These are phyloP conservation scores for Pseudopithomyces chartarum DNA, from an alignment of 2,329 filamentous ascomycete species.

Conservation along the genomic window DNA sequence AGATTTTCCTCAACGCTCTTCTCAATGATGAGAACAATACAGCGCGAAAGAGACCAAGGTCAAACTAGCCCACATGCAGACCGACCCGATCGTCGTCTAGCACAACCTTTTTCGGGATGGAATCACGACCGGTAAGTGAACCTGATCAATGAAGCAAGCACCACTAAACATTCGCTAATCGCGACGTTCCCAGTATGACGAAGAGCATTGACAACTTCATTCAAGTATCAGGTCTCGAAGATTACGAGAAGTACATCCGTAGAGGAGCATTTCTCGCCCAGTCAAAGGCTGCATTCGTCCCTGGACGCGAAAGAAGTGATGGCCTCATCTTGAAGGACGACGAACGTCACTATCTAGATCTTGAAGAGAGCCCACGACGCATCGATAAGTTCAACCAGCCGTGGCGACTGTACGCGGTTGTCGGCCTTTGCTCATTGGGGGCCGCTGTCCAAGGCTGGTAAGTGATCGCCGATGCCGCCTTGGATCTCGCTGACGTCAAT, in stretches of 20 bases:
- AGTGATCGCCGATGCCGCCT: not conserved
- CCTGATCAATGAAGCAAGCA: too few species aligned
- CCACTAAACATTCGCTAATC: not conserved
- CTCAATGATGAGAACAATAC: not conserved
- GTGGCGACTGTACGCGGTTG: conserved; percentile 23
- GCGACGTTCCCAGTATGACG: conserved; percentile 9
- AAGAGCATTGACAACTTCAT: conserved; percentile 20
- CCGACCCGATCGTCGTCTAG: conserved; percentile 22
- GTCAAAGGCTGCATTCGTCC: conserved; percentile 19
- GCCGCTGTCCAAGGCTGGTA: conserved; percentile 31
- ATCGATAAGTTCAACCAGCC: conserved; percentile 30
- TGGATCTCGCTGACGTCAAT: not conserved
- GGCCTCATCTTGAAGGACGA: conserved; percentile 16
- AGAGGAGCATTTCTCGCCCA: conserved; percentile 27
- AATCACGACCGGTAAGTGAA: conserved; percentile 9
- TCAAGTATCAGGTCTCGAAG: conserved; percentile 16
- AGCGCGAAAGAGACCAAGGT: conserved; percentile 5
- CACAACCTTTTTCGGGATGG: conserved; percentile 24
- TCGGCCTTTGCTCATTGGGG: conserved; percentile 24
- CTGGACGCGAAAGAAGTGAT: conserved; percentile 14
- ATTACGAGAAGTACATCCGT: conserved; percentile 24
- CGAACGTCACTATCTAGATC: conserved; percentile 16
- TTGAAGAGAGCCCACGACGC: conserved; percentile 20
- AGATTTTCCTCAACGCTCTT: not conserved
- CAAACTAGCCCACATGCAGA: conserved; percentile 8